Evolutionary conservation across 331 rosid species (phyloP), one percentile per base, ranked within the genome.

Genomic region (Saraca asoca): DNA sequence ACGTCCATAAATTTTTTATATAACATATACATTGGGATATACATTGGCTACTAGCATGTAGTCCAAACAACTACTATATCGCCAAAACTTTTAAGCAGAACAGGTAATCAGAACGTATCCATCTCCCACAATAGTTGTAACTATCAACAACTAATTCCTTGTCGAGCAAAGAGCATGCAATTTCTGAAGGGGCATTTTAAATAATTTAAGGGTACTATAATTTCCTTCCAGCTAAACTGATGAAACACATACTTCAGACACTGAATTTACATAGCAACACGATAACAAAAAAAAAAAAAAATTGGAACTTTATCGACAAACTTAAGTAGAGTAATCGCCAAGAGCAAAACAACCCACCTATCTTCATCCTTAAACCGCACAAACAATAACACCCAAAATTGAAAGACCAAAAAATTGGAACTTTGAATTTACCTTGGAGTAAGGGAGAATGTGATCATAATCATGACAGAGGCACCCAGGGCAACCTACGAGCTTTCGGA

Each of bases 391-490:
- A 9, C 43, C 2, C 43, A 39, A 39, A 39, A 39, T 39, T 39
- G 7, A 5, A 39, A 39, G 5, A 39, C 43, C 33, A 0, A 35
- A 59, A 49, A 16, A 1, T 12, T 1, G 7, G 15, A 12, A 14
- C 10, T 10, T 31, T 2, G 43, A 43, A 6, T 58, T 45, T 49
- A 87, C 90, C 93, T 94, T 94, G 10, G 99, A 86, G 69, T 83
- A 94, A 51, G 99, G 97, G 34, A 90, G 18, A 70, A 90, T 85
- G 82, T 90, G 99, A 68, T 94, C 97, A 46, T 88, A 94, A 56
- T 88, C 97, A 45, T 90, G 97, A 52, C 99, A 94, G 31, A 94
- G 84, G 64, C 97, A 88, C 31, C 99, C 99, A 0, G 97, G 79
- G 74, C 97, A 94, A 45, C 99, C 99, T 20, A 86, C 86, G 33